Evolutionary conservation across 2,329 filamentous ascomycete species (phyloP).

Genomic region (Ophiobolus disseminans): DNA sequence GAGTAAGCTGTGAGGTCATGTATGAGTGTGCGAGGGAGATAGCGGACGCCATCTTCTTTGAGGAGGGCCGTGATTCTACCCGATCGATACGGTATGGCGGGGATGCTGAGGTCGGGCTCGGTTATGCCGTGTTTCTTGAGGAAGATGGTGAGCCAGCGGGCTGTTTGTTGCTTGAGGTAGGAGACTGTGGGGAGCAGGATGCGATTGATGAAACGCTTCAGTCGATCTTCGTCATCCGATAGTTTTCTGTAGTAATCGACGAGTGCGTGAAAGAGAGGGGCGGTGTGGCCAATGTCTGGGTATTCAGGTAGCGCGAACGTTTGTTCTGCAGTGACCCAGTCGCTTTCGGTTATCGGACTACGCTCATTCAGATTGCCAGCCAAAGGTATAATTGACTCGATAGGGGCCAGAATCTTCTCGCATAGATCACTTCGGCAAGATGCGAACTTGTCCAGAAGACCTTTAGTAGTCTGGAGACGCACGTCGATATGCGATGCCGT

Average conservation of each 20-base stretch:
- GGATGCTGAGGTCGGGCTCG: conserved; percentile 10
- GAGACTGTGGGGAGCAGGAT: conserved; percentile 31
- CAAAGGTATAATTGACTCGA: conserved; percentile 42
- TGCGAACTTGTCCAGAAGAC: conserved; percentile 40
- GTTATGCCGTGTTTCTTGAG: conserved; percentile 29
- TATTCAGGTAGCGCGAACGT: conserved; percentile 16
- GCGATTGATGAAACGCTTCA: conserved; percentile 15
- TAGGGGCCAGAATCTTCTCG: conserved; percentile 25
- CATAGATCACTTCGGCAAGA: neutral
- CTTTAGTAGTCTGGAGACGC: conserved; percentile 41
- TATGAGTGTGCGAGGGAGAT: conserved; percentile 27
- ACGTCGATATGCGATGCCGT: conserved; percentile 49
- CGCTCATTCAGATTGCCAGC: conserved; percentile 48
- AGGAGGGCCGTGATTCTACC: neutral
- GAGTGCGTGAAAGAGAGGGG: conserved; percentile 15
- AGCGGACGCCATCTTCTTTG: neutral
- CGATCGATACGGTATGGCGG: conserved; percentile 17
- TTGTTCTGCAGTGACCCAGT: conserved; percentile 40
- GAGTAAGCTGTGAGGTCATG: conserved; percentile 31
- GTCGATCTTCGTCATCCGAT: neutral
- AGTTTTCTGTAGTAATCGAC: neutral
- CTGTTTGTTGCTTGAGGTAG: conserved; percentile 22
- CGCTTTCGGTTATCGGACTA: conserved; percentile 30
- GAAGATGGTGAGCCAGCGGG: conserved; percentile 32
- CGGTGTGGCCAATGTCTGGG: neutral